Evolutionary conservation across 2,329 filamentous ascomycete genomes (phyloP).

Genomic region (Colletotrichum siamense): DNA sequence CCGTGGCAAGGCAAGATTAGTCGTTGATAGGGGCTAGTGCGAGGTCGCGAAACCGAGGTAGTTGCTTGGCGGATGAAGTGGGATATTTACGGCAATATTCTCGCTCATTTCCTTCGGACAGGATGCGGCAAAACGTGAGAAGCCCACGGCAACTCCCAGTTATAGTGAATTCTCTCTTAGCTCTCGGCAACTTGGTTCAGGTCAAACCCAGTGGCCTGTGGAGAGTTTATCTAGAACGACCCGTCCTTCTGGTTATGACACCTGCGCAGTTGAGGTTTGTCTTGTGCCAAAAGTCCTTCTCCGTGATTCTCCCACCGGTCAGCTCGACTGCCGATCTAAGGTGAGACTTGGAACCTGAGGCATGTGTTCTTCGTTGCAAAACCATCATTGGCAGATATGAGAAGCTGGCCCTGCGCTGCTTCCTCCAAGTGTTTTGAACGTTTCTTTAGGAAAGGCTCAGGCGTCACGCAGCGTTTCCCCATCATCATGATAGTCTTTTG

Average conservation of each 20-base stretch:
- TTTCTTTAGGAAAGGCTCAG: background rate
- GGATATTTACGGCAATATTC: background rate
- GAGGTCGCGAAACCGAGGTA: background rate
- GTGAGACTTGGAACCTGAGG: background rate
- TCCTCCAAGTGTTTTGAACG: background rate
- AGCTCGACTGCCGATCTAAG: background rate
- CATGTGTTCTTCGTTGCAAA: background rate
- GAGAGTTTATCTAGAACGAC: background rate
- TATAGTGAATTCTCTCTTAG: background rate
- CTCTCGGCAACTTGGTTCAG: background rate
- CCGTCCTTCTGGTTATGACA: background rate
- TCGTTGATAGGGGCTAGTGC: background rate
- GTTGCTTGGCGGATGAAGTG: background rate
- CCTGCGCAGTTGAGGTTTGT: background rate
- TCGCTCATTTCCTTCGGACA: background rate
- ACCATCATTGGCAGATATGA: background rate
- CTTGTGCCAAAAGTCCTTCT: background rate
- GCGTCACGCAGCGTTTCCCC: background rate
- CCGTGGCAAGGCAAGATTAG: background rate
- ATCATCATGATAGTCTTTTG: background rate
- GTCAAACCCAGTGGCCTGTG: background rate
- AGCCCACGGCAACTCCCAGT: background rate
- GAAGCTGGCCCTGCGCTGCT: background rate
- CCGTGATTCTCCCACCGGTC: background rate
- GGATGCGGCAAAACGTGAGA: background rate